Base-by-base conservation (phyloP, 1,284 basidiomycete species). In the Puccinia horiana region DNA sequence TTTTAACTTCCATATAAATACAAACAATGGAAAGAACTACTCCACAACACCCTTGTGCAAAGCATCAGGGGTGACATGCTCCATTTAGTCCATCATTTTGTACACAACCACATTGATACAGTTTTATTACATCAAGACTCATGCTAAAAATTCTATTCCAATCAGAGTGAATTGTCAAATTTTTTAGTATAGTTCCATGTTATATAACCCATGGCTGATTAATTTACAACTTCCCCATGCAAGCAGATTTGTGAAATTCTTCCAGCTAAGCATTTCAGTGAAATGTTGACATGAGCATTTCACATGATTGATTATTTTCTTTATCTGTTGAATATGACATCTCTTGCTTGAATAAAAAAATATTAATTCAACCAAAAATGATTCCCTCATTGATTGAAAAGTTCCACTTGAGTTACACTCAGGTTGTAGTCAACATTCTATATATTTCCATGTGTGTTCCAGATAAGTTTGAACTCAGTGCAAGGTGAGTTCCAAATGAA, bases 381-480 rank as follows among this genome's bases (percentile, higher is more conserved):
- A n/a, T 58, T n/a, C 23, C 23, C 23, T n/a, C 56, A 23, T 58
- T 58, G 56, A 20, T n/a, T 6, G 29, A n/a, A 58, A 23, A 58
- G 20, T 58, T 58, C 56, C 6, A 58, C 8, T 58, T 58, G 56
- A 58, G 23, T 58, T 58, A 58, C 29, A n/a, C 56, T 58, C 56
- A 58, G 6, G 56, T 58, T 58, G 56, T 11, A 58, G 56, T 58
- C 8, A 58, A 58, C 29, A 11, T 58, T 58, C 8, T 58, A 58
- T 58, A 58, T 58, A 58, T 58, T 58, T 58, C 56, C 56, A 58
- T 58, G 56, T 58, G 20, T 23, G 29, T 58, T 58, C 56, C 56
- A 58, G 23, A 58, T 58, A 58, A 58, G 56, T 58, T 58, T 20
- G 23, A 58, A 9, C 8, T 58, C 56, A 58, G 56, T 58, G 6